Base-by-base conservation (phyloP, 345 rosid species). In the Barbarea vulgaris region DNA sequence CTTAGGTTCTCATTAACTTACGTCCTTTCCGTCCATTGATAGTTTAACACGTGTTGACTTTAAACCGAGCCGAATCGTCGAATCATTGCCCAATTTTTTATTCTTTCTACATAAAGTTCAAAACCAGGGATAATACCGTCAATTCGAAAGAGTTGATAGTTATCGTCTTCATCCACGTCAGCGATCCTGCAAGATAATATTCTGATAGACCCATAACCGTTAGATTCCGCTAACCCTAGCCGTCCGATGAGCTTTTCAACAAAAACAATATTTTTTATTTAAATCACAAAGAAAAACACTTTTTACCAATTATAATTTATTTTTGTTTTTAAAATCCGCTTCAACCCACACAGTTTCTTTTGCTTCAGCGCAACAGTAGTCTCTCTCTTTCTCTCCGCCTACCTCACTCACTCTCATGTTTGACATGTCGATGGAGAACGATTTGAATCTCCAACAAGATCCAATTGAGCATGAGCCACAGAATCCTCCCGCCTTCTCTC, bases 211-310 rank as follows among this genome's bases (percentile, higher is more conserved):
- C 5, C 3, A n/a, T 3, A 72, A 7, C 82, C 82, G 81, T 83
- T 25, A 21, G 86, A 83, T 51, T 17, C 11, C 28, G 30, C n/a
- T 22, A 0, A 46, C 78, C 80, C 80, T 27, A 71, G 17, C 83
- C 83, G 78, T 80, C 77, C 30, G 85, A 80, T 83, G n/a, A 71
- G 11, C 24, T 17, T 72, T 52, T n/a, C 11, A 27, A 24, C 25
- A 14, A 56, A 69, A 41, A 28, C 48, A 28, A 1, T 30, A 1
- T 30, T 9, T 70, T 47, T 33, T 6, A 7, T 15, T 22, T 19
- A 33, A 67, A 52, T 25, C 8, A 39, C 42, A 54, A 19, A 55
- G 76, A 60, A 71, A 72, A 61, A 67, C 69, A 33, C 41, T 24
- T 67, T 67, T 39, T 51, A 33, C 31, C 22, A 13, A 54, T 9